Base-by-base conservation (phyloP, 768 basidiomycete genomes). In the Pleurotus cornucopiae region DNA sequence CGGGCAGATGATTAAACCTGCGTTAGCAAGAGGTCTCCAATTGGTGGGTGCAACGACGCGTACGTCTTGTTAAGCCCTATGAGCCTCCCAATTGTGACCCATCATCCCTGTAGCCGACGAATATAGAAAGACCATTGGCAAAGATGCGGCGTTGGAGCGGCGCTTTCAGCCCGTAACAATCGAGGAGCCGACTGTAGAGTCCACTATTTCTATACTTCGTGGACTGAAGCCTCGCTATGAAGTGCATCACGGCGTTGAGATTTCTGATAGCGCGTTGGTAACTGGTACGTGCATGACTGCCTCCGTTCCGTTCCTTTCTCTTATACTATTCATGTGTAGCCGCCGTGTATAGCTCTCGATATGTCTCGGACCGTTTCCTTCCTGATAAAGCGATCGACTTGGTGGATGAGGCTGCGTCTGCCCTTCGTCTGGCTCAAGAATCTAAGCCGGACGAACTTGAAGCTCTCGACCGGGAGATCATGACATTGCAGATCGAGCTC, bases 311-410 rank as follows among this genome's bases (percentile, higher is more conserved):
- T 21, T 34, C 7, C 44, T 9, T 30, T 51, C 23, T 30, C 25
- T 30, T 16, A 13, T 4, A 49, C 21, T 46, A 37, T 13, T 54
- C 40, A 21, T 55, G 48, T 25, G 23, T 56, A 86, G 93, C 94
- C 21, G 91, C 92, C 0, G 84, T 94, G 1, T 94, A 95, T 61
- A 76, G 83, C 5, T 84, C 91, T 20, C 82, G 91, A 14, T 95
- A 95, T 64, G 86, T 96, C 60, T 86, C 91, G 0, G 90, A 93
- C 67, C 80, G 93, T 3, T 94, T 83, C 67, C 78, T 96, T 1
- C 94, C 94, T 0, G 94, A 97, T 71, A 95, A 95, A 66, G 89
- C 91, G 7, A 91, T 93, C 43, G 92, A 96, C 67, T 79, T 97
- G 2, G 84, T 98, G 0, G 96, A 98, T 69, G 96, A 98, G 69